Base-by-base conservation (phyloP, 305 asterid genomes). In the Stenogyne calaminthoides region DNA sequence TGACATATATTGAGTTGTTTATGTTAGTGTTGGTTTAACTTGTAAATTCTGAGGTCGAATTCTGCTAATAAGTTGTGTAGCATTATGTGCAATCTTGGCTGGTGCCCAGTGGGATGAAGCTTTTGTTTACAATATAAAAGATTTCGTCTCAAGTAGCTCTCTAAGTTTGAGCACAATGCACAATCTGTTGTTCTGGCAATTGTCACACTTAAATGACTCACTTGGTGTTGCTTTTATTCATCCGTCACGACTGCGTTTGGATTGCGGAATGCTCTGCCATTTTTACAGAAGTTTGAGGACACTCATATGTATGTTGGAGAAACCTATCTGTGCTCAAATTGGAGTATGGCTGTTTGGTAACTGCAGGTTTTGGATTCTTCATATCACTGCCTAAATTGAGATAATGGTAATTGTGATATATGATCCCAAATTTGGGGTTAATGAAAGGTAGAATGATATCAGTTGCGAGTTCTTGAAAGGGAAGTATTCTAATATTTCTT, bases 21-120 rank as follows among this genome's bases (percentile, higher is more conserved):
- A 15, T 42, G 69, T 74, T 69, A 78, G 71, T 69, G 69, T 39
- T 52, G 37, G 25, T 71, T 42, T 67, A 55, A 25, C 64, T 58
- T 74, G 83, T 75, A 79, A 79, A 75, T 79, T 69, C 64, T 64
- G 61, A 34, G 66, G 44, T 57, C 11, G 44, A 55, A 71, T 46
- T 66, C 71, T 67, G 59, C 73, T 39, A 63, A 25, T 64, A 36
- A 51, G 46, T 52, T 70, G 42, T 74, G 55, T 47, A 34, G 57
- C 47, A 12, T 25, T 29, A 46, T 65, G 67, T 68, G 51, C 72
- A 76, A 55, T 69, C 70, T 52, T 18, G 76, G 69, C 40, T 18
- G 76, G 69, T 76, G 64, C 68, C 44, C 64, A n/a, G 20, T 36
- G 69, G 69, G 52, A 69, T 74, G 82, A 51, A 47, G 59, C 22